phyloP scores from a whole-genome alignment of 2,329 filamentous ascomycete genomes.

The Tolypocladium paradoxum region DNA sequence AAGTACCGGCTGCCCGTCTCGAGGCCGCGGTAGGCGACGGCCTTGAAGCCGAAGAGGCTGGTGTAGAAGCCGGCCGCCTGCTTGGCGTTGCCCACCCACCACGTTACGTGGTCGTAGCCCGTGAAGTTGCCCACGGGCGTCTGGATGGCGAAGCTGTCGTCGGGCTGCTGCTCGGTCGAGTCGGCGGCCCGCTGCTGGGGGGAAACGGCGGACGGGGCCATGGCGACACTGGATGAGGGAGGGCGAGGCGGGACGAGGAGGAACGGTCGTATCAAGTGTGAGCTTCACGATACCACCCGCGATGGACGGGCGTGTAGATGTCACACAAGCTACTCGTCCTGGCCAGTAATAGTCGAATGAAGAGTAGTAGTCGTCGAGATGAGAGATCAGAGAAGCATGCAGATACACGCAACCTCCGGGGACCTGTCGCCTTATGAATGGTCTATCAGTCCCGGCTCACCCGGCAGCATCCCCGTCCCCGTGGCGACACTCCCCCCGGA shows the following conservation, averaged over 20 bases:
- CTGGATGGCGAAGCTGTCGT: slow-evolving; percentile 45
- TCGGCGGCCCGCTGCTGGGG: slow-evolving; percentile 32
- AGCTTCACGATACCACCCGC: background rate
- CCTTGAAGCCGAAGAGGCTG: slow-evolving; percentile 74
- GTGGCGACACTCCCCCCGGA: slow-evolving; percentile 6
- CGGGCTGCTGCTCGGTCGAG: slow-evolving; percentile 26
- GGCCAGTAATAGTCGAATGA: background rate
- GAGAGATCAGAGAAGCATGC: background rate
- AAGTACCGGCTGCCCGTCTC: slow-evolving; percentile 77
- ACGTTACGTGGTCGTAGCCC: slow-evolving; percentile 87
- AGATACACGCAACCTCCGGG: background rate
- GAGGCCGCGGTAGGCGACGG: slow-evolving; percentile 74
- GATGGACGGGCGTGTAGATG: no score
- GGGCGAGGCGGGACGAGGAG: no score
- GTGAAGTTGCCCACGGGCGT: slow-evolving; percentile 48
- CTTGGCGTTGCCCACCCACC: slow-evolving; percentile 96
- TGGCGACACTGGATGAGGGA: background rate
- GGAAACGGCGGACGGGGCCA: slow-evolving; percentile 42
- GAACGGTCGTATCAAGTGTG: background rate
- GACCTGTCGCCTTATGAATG: background rate
- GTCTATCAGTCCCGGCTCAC: background rate
- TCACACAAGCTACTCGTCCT: background rate
- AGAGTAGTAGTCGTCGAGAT: background rate
- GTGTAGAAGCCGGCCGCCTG: slow-evolving; percentile 87
- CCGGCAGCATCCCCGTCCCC: no score